phyloP scores from a whole-genome alignment of 169 alveolate genomes.

The Cryptosporidium baileyi region DNA sequence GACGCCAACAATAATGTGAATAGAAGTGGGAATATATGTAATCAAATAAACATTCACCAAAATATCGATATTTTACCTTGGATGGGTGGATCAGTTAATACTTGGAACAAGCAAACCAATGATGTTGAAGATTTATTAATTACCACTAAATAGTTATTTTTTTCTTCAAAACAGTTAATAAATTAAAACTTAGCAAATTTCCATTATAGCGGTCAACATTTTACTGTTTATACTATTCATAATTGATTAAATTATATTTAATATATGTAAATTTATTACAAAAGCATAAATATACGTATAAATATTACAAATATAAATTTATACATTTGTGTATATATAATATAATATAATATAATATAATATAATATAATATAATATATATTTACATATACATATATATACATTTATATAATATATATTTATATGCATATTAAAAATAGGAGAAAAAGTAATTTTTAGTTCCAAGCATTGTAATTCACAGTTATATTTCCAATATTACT shows the following conservation, averaged over 20 bases:
- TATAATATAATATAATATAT: neutral
- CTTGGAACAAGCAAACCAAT: conserved; percentile 57
- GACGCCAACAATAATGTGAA: neutral
- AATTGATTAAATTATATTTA: no score
- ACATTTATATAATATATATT: no score
- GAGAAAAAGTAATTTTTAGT: no score
- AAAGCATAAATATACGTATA: no score
- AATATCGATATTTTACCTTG: conserved; percentile 56
- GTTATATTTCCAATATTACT: no score
- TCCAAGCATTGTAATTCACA: no score
- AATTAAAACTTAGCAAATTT: neutral
- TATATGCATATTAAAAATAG: no score
- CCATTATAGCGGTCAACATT: neutral
- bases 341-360: no score
- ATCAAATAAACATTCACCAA: conserved; percentile 4
- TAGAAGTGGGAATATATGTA: neutral
- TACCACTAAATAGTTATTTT: neutral
- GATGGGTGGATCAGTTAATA: conserved; percentile 48
- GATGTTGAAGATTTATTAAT: conserved; percentile 34
- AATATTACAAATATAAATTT: neutral
- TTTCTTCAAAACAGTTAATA: neutral
- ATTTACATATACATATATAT: no score
- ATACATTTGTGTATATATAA: no score
- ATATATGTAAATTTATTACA: no score
- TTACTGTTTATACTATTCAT: no score